Conservation (phyloP, 352 stramenopile species). For the Globisporangium paroecandrum region DNA sequence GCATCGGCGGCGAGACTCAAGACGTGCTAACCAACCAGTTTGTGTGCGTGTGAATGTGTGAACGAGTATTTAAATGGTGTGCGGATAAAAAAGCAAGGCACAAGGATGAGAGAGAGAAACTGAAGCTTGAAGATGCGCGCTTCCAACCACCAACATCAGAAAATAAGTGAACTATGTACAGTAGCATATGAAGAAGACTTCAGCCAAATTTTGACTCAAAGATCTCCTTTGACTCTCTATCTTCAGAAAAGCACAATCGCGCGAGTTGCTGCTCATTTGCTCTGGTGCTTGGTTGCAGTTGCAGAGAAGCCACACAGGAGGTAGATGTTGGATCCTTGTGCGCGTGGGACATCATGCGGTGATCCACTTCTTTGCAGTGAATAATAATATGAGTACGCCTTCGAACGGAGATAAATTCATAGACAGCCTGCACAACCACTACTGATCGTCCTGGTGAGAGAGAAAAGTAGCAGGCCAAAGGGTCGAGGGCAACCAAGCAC, state of each 20-base stretch:
- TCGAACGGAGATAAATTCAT: neutral
- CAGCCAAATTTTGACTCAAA: conserved; percentile 6
- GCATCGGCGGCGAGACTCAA: neutral
- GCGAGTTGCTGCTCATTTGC: too few species aligned
- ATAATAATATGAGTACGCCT: too few species aligned
- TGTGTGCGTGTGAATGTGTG: neutral
- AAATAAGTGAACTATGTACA: conserved; percentile 4
- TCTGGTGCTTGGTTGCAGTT: too few species aligned
- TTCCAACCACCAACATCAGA: neutral
- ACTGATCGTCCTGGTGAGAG: neutral
- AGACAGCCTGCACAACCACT: too few species aligned
- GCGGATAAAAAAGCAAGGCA: neutral
- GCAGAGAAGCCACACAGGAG: neutral
- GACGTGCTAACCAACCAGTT: neutral
- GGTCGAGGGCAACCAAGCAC: neutral
- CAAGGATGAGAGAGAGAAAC: neutral
- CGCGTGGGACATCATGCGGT: neutral
- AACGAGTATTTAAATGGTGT: conserved; percentile 7
- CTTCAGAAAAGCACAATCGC: neutral
- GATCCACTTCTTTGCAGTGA: neutral
- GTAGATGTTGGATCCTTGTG: neutral
- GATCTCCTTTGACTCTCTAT: neutral
- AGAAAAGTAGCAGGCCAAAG: neutral
- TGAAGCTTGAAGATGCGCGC: neutral
- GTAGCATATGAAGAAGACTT: neutral